Conservation (phyloP, 345 rosid species). For the Rhodomyrtus tomentosa region DNA sequence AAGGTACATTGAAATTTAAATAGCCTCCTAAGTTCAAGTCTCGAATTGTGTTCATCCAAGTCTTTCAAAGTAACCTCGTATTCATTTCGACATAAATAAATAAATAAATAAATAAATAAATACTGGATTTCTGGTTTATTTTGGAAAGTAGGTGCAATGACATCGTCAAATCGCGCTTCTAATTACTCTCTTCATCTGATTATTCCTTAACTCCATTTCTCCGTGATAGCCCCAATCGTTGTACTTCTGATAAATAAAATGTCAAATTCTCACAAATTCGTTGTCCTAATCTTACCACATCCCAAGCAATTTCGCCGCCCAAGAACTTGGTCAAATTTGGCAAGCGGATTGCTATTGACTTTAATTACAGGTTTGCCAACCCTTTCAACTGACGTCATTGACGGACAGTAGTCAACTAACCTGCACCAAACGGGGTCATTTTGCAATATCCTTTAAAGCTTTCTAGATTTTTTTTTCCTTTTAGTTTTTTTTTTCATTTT, state of each 20-base stretch:
- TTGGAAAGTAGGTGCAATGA: accelerated
- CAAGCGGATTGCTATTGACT: not conserved
- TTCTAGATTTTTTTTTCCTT: not conserved
- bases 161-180: not conserved
- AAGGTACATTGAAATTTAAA: not conserved
- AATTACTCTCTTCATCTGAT: not conserved
- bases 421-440: not conserved
- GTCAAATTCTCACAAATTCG: no score
- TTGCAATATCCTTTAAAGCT: not conserved
- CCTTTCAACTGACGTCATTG: not conserved
- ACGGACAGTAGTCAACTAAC: no score
- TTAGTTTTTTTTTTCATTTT: accelerated
- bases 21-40: not conserved
- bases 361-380: not conserved
- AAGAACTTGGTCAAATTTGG: not conserved
- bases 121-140: not conserved
- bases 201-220: not conserved
- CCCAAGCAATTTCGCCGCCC: no score
- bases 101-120: accelerated
- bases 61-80: not conserved
- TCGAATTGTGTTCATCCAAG: not conserved
- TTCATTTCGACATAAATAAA: not conserved
- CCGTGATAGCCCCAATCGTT: not conserved
- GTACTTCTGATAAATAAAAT: no score
- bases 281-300: no score